Evolutionary conservation across 805 yeast genomes (phyloP), one percentile per base, ranked within the genome.

Genomic region (Metschnikowia koreensis): DNA sequence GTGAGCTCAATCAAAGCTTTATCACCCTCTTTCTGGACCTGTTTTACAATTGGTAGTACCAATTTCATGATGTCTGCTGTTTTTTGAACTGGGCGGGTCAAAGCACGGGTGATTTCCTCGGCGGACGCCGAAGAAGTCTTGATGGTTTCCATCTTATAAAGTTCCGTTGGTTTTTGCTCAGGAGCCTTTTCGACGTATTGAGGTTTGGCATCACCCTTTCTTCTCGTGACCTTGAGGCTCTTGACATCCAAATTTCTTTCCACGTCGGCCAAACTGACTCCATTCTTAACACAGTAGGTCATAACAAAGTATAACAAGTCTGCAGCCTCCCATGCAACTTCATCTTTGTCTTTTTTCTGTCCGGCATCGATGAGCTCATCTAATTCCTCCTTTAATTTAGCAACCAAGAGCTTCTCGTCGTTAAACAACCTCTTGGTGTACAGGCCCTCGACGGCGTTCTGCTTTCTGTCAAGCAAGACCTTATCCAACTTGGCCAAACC

Each of bases 291-390:
- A 59, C 82, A 78, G 73, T 79, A 77, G 9, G 78, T 71, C 69
- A 81, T 61, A 6, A 80, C 81, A 65, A 81, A 81, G 61, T 81
- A 81, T 28, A 81, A 57, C 67, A 94, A 77, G 68, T 94, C 99
- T 8, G 99, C 99, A 48, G 96, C 93, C 73, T 94, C 99, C 97
- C 97, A 94, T 0, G 98, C 87, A 49, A 90, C 80, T 51, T 93
- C 75, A 33, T 65, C 61, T 44, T 58, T 61, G 38, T 62, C 52
- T 29, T 62, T 51, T 46, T 60, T 75, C 61, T 63, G 55, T 12
- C 76, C 76, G 15, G 99, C 98, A 52, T 91, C 97, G 33, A 91
- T 83, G 56, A 94, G 81, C 70, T 94, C 99, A 63, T 93, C 97
- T 41, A 97, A 96, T 71, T 94, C 99, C 73, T 94, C 99, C 68